Conservation (phyloP, 176 grass and related monocot genomes). For the Triticum timopheevii region DNA sequence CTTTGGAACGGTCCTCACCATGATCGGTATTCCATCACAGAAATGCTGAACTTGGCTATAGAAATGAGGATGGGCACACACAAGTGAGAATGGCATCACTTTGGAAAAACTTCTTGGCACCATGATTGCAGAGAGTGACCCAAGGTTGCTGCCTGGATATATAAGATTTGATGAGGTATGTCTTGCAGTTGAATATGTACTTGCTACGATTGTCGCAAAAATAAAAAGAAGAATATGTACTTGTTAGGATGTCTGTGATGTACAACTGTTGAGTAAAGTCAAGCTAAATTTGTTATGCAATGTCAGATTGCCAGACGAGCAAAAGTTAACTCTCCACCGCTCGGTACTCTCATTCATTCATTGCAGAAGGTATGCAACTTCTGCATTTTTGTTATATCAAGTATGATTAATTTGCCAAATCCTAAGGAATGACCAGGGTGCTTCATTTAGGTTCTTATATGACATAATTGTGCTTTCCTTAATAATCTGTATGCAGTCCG, state of each 20-base stretch:
- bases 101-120: conserved; percentile 72
- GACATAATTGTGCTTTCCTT: not conserved
- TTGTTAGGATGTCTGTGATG: not conserved
- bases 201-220: too few relatives aligned
- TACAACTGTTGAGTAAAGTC: too few relatives aligned
- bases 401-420: too few relatives aligned
- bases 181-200: conserved; percentile 8
- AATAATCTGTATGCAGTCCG: conserved; percentile 4
- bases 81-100: conserved; percentile 46
- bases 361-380: too few relatives aligned
- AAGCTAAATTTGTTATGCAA: too few relatives aligned
- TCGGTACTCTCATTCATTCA: too few relatives aligned
- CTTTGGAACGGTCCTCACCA: conserved; percentile 91
- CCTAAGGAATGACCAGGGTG: too few relatives aligned
- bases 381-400: too few relatives aligned
- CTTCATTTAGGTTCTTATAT: not conserved
- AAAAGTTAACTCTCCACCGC: too few relatives aligned
- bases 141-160: conserved; percentile 76
- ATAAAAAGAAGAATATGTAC: not conserved
- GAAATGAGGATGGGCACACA: conserved; percentile 79
- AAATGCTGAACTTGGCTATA: conserved; percentile 67
- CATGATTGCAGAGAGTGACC: conserved; percentile 84
- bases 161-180: conserved; percentile 82
- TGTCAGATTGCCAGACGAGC: too few relatives aligned
- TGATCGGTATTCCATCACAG: conserved; percentile 53